phyloP scores from a whole-genome alignment of 257 asterid genomes.

The Oldenlandia corymbosa region DNA sequence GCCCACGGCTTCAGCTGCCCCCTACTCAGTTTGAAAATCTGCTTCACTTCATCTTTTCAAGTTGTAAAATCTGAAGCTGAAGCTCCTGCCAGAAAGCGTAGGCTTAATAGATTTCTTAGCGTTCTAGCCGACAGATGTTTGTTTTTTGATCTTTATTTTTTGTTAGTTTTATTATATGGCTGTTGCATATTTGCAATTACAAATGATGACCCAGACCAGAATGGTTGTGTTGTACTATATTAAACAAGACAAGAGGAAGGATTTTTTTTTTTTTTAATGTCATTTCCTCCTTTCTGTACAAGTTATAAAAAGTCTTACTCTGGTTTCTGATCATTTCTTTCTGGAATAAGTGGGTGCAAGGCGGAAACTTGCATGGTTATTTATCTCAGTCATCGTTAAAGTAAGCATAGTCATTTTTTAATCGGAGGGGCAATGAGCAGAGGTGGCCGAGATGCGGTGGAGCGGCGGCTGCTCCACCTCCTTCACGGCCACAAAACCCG shows the following conservation, averaged over 20 bases:
- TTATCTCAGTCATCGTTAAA: too few relatives aligned
- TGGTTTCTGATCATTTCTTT: background rate
- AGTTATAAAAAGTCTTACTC: background rate
- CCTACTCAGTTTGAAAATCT: background rate
- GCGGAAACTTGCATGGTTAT: background rate
- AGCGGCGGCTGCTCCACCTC: conserved; percentile 40
- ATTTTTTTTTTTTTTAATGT: too few relatives aligned
- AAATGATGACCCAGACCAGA: too few relatives aligned
- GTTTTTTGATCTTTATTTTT: too few relatives aligned
- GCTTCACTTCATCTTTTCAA: background rate
- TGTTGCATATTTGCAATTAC: background rate
- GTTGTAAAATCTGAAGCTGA: background rate
- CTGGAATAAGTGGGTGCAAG: background rate
- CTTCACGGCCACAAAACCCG: conserved; percentile 42
- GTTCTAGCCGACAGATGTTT: too few relatives aligned
- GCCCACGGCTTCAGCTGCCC: background rate
- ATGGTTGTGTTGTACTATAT: too few relatives aligned
- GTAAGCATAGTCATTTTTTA: background rate
- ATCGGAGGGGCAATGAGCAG: conserved; percentile 9
- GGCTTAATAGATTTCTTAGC: background rate
- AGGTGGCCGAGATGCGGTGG: conserved; percentile 28
- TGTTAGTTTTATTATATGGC: background rate
- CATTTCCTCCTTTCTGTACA: too few relatives aligned
- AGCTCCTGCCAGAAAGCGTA: background rate
- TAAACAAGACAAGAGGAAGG: background rate